Evolutionary conservation across 495 filamentous ascomycete genomes (phyloP), one percentile per base, ranked within the genome.

Genomic region (Tuber indicum): DNA sequence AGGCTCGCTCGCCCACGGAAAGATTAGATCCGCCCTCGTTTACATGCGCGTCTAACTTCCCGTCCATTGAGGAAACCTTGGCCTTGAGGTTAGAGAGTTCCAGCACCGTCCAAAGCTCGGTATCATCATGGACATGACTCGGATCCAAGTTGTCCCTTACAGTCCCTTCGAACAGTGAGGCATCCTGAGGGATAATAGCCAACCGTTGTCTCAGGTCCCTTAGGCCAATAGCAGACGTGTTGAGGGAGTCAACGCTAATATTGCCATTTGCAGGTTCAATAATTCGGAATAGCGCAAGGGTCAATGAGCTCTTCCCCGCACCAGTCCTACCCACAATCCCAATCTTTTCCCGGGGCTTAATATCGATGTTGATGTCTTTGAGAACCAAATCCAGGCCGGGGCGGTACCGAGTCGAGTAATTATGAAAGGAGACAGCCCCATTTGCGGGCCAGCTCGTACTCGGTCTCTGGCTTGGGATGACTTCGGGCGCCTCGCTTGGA

Each of bases 131-230:
- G 73, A 94, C 93, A 85, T 96, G 91, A 49, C 92, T 92, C 47
- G 96, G 96, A 83, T 99, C 96, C 49, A 99, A 88, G 84, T 99
- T 99, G 85, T 98, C 96, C 81, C 96, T 89, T 78, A 99, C 88
- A 26, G 94, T 95, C 70, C 96, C 96, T 86, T 98, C 94, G 82
- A 99, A 99, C 81, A 99, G 89, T 81, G 95, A 94, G 72, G 96
- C 94, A 86, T 99, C 96, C 83, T 99, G 96, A 32, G 96, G 96
- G 81, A 99, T 99, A 84, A 99, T 99, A 66, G 96, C 94, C 52
- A 99, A 88, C 72, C 96, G 92, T 41, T 94, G 89, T 75, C 96
- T 89, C 75, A 99, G 88, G 84, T 98, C 96, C 74, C 93, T 85
- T 75, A 99, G 86, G 10, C 96, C 96, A 85, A 98, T 97, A 17